Evolutionary conservation across 73 alveolate species (phyloP).

Genomic region (Stentor coeruleus): DNA sequence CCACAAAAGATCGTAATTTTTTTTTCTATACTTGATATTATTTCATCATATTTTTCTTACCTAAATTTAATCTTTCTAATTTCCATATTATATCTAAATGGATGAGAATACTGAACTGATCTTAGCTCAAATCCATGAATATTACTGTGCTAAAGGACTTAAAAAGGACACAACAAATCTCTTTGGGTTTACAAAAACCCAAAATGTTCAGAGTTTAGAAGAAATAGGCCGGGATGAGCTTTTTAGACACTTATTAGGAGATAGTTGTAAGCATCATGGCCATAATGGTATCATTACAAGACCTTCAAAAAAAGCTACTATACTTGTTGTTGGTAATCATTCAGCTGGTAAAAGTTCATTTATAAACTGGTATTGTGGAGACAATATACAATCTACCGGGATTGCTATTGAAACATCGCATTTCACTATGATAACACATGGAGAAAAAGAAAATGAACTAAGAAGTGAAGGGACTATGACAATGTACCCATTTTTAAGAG

Average conservation of each 20-base stretch:
- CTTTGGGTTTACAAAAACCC: background rate
- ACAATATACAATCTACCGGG: conserved; percentile 36
- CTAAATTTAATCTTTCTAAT: too few relatives aligned
- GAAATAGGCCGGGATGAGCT: conserved; percentile 26
- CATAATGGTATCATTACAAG: conserved; percentile 23
- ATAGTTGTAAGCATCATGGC: background rate
- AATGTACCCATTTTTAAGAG: conserved; percentile 7
- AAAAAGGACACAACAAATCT: too few relatives aligned
- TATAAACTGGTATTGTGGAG: conserved; percentile 40
- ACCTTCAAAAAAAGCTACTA: conserved; percentile 37
- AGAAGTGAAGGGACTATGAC: conserved; percentile 33
- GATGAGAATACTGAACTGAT: background rate
- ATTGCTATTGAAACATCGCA: conserved; percentile 47
- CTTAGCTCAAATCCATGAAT: background rate
- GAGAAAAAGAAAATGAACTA: conserved; percentile 22
- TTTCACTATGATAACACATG: conserved; percentile 37
- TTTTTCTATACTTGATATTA: too few relatives aligned
- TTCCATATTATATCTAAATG: too few relatives aligned
- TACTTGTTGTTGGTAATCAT: conserved; percentile 43
- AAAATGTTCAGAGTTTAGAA: conserved; percentile 11
- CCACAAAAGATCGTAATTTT: too few relatives aligned
- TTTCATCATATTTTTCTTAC: too few relatives aligned
- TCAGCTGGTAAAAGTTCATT: conserved; percentile 50
- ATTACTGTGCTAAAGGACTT: background rate
- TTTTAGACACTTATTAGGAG: background rate